A percentile compares a stretch with the other conserved stretches of the same genome.
Evolutionary conservation across 2,329 filamentous ascomycete genomes (phyloP).

Genomic region (Alternaria rosae): DNA sequence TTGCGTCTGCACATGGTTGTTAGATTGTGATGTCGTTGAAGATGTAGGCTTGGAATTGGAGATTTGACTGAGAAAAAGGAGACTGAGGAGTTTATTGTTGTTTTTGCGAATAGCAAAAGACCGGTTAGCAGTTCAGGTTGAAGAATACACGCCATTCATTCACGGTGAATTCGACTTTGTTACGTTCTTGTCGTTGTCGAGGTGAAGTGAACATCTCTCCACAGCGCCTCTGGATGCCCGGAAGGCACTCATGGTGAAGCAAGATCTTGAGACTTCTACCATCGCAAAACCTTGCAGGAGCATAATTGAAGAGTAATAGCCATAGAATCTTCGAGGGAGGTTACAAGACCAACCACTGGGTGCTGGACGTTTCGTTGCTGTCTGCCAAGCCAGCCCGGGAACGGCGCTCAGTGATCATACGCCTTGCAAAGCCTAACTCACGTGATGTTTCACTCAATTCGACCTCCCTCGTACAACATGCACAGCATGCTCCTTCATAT

Average conservation of each 20-base stretch:
- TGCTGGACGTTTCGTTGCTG: neutral
- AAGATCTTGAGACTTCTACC: neutral
- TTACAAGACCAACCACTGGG: neutral
- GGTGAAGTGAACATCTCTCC: neutral
- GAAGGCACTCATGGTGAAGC: neutral
- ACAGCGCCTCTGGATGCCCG: neutral
- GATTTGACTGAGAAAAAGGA: neutral
- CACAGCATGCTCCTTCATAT: constrained; percentile 7
- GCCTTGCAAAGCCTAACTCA: neutral
- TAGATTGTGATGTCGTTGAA: neutral
- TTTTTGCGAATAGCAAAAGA: neutral
- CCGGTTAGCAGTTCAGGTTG: neutral
- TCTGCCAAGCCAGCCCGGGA: neutral
- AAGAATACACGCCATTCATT: neutral
- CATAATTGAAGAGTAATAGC: neutral
- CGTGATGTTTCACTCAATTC: constrained; percentile 1
- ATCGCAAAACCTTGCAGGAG: neutral
- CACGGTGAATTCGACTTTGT: neutral
- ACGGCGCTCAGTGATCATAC: neutral
- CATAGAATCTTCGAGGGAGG: too few relatives aligned
- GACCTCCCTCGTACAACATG: neutral
- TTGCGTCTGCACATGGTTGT: constrained; percentile 3
- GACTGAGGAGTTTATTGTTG: neutral
- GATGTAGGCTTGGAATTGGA: neutral
- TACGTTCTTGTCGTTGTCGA: neutral